A percentile compares a stretch with the other conserved stretches of the same genome.
These are phyloP conservation scores for Aspergillus tamarii DNA, from an alignment of 2,329 filamentous ascomycete genomes.

Conservation along the genomic window DNA sequence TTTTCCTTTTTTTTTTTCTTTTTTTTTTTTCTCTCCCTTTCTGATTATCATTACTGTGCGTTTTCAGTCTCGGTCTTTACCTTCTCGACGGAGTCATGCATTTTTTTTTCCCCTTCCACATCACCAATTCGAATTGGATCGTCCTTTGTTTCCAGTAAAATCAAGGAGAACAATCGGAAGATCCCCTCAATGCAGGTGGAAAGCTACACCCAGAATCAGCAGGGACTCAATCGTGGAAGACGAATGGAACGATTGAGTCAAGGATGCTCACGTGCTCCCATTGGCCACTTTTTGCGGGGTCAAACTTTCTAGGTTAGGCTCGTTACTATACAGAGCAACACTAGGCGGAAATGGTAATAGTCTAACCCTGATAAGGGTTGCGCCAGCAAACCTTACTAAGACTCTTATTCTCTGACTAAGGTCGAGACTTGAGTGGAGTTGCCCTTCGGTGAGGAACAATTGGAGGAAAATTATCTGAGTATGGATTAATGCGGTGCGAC, in stretches of 20 bases:
- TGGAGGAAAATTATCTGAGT: background rate
- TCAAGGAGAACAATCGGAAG: no score
- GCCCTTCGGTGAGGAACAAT: background rate
- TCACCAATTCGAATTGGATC: background rate
- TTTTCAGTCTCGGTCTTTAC: background rate
- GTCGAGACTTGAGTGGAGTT: background rate
- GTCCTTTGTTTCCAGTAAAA: background rate
- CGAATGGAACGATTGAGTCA: conserved; percentile 10
- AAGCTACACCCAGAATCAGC: background rate
- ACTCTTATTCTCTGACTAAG: conserved; percentile 4
- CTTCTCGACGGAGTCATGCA: background rate
- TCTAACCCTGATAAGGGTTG: conserved; percentile 8
- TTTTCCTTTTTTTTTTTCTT: background rate
- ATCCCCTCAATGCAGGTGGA: conserved; percentile 1
- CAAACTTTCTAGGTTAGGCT: conserved; percentile 5
- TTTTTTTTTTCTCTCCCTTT: background rate
- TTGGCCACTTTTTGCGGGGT: conserved; percentile 24
- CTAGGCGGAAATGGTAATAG: conserved; percentile 6
- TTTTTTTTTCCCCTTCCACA: no score
- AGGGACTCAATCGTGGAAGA: background rate
- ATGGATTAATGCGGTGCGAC: background rate
- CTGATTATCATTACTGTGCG: background rate
- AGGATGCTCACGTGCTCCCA: conserved; percentile 7
- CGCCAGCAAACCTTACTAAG: conserved; percentile 1
- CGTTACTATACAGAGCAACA: conserved; percentile 7